These are phyloP conservation scores for Ceratobasidium papillatum DNA, from an alignment of 1,284 basidiomycete genomes.

Conservation along the genomic window DNA sequence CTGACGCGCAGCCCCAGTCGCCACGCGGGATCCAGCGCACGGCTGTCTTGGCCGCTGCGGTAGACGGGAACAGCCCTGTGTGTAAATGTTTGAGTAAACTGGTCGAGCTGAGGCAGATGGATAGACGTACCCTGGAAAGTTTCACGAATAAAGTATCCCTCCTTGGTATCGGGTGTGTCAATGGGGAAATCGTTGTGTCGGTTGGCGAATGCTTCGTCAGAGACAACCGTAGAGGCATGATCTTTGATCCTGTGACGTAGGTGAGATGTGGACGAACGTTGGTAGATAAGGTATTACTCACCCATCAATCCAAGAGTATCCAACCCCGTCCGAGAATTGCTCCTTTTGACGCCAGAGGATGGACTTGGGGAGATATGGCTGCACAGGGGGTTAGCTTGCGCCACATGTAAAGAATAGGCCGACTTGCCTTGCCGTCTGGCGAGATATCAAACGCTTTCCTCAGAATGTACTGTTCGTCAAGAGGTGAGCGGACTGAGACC, in stretches of 20 bases:
- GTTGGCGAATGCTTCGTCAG: constrained; percentile 84
- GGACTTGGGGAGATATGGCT: constrained; percentile 93
- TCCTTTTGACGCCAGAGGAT: constrained; percentile 99
- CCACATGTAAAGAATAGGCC: not conserved
- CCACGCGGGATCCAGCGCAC: constrained; percentile 93
- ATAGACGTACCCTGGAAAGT: constrained; percentile 79
- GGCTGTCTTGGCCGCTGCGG: constrained; percentile 90
- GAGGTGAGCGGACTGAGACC: not conserved
- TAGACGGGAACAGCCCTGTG: constrained; percentile 79
- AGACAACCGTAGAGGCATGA: constrained; percentile 77
- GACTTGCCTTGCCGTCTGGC: constrained; percentile 75
- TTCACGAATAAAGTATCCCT: constrained; percentile 95
- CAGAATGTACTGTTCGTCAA: constrained; percentile 79
- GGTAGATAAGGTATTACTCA: constrained; percentile 51
- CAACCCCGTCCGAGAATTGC: constrained; percentile 99
- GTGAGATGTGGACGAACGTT: not conserved
- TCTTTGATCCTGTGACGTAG: constrained; percentile 78
- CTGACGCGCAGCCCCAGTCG: constrained; percentile 95
- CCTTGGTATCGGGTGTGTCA: constrained; percentile 95
- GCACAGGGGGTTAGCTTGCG: constrained; percentile 52
- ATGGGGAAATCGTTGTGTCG: constrained; percentile 80
- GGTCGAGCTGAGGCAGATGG: not conserved
- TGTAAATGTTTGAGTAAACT: constrained; percentile 27
- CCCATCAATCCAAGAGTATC: constrained; percentile 99
- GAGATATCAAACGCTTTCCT: constrained; percentile 96